Evolutionary conservation across 2,329 filamentous ascomycete species (phyloP), one percentile per base, ranked within the genome.

Genomic region (Diaporthe sp.): DNA sequence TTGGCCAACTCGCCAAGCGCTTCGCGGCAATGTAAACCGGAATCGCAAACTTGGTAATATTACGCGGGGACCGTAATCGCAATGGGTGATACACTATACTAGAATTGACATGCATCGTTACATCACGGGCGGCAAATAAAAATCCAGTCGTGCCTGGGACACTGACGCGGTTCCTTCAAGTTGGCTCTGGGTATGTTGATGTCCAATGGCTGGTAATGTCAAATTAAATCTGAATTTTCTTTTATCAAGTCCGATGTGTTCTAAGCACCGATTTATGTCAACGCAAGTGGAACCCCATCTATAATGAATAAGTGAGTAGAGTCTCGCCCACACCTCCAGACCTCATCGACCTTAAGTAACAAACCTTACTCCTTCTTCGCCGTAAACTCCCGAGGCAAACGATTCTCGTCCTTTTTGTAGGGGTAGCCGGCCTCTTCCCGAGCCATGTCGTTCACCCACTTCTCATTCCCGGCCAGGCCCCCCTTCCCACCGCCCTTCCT

Each of bases 401-500:
- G 89, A 76, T 91, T 91, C 84, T 95, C 93, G 0, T 85, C 86
- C 37, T 89, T 85, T 28, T 80, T 76, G 80, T 94, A 94, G 1
- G 89, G 88, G 76, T 89, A 83, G 0, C 89, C 89, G 0, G 92
- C 92, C 79, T 91, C 90, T 75, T 92, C 89, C 58, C 93, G 88
- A 4, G 93, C 93, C 88, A 95, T 87, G 81, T 96, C 93, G 79
- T 94, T 94, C 75, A 95, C 90, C 93, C 93, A 95, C 72, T 84
- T 86, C 76, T 89, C 90, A 62, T 92, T 85, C 1, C 92, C 92
- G 75, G 87, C 85, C 31, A 94, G 81, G 0, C 86, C 85, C 22
- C 82, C 84, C 74, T 83, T 79, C n/a, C 73, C 71, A 51, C 80
- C 81, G 46, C 80, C 78, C 72, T 84, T 82, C 79, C 90, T 86